phyloP scores from a whole-genome alignment of 208 protist species.

The Acanthamoeba pearcei region DNA sequence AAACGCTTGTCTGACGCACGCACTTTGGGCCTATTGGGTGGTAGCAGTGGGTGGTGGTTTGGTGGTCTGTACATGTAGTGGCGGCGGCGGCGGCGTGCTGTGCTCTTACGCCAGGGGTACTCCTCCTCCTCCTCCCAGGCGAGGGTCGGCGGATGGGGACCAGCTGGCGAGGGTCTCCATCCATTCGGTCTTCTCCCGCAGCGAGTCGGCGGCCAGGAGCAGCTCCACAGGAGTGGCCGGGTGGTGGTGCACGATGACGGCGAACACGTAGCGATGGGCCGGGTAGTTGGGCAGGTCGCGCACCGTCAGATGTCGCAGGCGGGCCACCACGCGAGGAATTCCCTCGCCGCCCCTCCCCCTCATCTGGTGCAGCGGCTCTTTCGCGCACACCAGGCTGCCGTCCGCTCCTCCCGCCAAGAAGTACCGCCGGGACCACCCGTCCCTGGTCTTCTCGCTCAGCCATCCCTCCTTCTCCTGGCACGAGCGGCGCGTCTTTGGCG shows the following conservation, averaged over 20 bases:
- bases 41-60: too few species aligned
- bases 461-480: background rate
- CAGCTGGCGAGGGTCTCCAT: slow-evolving; percentile 22
- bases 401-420: background rate
- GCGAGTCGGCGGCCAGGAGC: background rate
- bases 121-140: too few species aligned
- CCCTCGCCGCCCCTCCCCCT: background rate
- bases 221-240: background rate
- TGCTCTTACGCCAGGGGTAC: too few species aligned
- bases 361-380: background rate
- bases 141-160: background rate
- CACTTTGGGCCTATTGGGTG: too few species aligned
- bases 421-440: background rate
- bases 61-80: too few species aligned
- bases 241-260: background rate
- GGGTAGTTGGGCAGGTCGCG: background rate
- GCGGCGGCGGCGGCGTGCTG: too few species aligned
- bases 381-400: background rate
- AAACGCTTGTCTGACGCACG: too few species aligned
- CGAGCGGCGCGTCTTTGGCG: background rate
- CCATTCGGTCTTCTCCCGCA: slow-evolving; percentile 5
- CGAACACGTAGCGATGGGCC: background rate
- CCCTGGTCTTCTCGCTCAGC: background rate
- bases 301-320: background rate
- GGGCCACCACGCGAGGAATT: background rate